phyloP scores from a whole-genome alignment of 83 land plant species.

The Isoetes engelmannii region DNA sequence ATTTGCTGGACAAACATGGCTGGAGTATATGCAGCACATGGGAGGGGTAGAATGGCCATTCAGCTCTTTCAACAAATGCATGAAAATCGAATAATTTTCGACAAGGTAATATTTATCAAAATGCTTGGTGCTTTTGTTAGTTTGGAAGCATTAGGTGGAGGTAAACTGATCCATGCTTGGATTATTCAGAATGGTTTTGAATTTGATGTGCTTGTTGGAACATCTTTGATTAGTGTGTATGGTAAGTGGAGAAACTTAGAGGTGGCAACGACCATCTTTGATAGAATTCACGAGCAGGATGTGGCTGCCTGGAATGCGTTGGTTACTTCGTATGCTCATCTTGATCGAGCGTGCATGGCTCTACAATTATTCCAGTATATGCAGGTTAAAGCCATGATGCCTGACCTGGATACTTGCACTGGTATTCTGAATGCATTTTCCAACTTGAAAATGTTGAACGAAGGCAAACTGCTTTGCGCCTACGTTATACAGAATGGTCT shows the following conservation, averaged over 20 bases:
- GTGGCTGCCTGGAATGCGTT: slow-evolving; percentile 23
- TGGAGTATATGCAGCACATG: slow-evolving; percentile 22
- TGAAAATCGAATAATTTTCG: slow-evolving; percentile 6
- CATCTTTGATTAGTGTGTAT: slow-evolving; percentile 20
- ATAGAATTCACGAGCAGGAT: slow-evolving; percentile 8
- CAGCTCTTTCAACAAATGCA: slow-evolving; percentile 14
- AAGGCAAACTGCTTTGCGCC: slow-evolving; percentile 14
- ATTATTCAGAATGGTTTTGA: slow-evolving; percentile 20
- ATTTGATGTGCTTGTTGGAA: slow-evolving; percentile 19
- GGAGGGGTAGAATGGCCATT: slow-evolving; percentile 6
- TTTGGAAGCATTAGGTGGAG: slow-evolving; percentile 14
- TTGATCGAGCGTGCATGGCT: slow-evolving; percentile 9
- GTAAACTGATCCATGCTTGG: slow-evolving; percentile 21
- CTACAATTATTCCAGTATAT: too few relatives aligned
- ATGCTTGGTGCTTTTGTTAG: slow-evolving; percentile 21
- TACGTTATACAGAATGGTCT: not conserved
- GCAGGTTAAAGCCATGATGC: slow-evolving; percentile 4
- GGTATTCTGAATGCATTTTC: slow-evolving; percentile 18
- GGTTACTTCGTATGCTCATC: slow-evolving; percentile 18
- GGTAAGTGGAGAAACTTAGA: slow-evolving; percentile 22
- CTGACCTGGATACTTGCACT: slow-evolving; percentile 2
- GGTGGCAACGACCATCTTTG: slow-evolving; percentile 19
- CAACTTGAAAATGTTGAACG: slow-evolving; percentile 5
- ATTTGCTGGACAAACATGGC: slow-evolving; percentile 4
- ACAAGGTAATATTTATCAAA: slow-evolving; percentile 17